Conservation (phyloP, 331 rosid genomes). For the Saraca asoca region DNA sequence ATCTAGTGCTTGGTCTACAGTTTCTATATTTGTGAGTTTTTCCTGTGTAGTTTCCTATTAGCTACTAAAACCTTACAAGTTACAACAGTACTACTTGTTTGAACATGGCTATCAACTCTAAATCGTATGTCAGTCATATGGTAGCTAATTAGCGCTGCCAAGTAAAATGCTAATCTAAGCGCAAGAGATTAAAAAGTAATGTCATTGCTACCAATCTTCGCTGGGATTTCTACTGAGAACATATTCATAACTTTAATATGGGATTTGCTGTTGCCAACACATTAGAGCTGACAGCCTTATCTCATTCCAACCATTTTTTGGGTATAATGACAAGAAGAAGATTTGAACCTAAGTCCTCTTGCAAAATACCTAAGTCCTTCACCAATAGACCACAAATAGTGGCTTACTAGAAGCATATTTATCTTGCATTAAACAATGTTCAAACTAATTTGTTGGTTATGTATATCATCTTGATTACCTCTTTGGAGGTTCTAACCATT, state of each 20-base stretch:
- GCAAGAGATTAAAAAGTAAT: background rate
- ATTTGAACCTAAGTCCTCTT: too few species aligned
- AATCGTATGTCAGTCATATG: background rate
- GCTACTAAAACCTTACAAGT: background rate
- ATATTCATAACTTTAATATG: background rate
- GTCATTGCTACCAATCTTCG: background rate
- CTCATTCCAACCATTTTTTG: too few species aligned
- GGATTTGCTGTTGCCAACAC: too few species aligned
- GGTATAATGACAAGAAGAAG: too few species aligned
- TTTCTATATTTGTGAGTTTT: background rate
- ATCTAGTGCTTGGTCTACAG: background rate
- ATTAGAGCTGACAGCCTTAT: too few species aligned
- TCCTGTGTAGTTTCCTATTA: background rate
- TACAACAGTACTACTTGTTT: too few species aligned
- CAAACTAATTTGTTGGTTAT: conserved; percentile 4
- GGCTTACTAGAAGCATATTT: background rate
- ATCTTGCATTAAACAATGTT: background rate
- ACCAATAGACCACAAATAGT: background rate
- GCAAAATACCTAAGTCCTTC: too few species aligned
- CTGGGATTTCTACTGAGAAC: background rate
- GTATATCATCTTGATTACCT: conserved; percentile 6
- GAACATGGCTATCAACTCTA: background rate
- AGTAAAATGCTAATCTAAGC: background rate
- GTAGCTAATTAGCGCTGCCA: too few species aligned
- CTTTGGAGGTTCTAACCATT: conserved; percentile 16